A percentile compares a stretch with the other conserved stretches of the same genome.
Evolutionary conservation across 1,139 yeast genomes (phyloP).

Genomic region (Scheffersomyces insectosa): DNA sequence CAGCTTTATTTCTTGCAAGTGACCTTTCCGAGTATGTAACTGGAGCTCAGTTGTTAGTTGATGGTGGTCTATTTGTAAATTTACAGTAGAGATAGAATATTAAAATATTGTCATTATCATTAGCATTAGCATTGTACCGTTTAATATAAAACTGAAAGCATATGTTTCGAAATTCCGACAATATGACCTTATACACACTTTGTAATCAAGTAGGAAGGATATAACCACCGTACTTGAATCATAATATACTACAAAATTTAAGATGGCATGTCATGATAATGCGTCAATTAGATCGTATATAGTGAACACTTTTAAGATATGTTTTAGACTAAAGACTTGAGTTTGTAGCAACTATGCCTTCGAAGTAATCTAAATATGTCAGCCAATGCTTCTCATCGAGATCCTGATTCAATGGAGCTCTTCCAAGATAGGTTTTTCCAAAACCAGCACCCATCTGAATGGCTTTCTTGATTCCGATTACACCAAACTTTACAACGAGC

Average conservation of each 20-base stretch:
- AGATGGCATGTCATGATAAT: too few relatives aligned
- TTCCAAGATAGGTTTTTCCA: slow-evolving; percentile 32
- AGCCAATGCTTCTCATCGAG: slow-evolving; percentile 7
- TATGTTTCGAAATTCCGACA: too few relatives aligned
- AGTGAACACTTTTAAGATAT: not conserved
- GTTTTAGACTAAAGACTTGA: not conserved
- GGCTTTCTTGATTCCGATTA: slow-evolving; percentile 28
- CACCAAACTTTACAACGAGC: slow-evolving; percentile 21
- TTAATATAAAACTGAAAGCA: not conserved
- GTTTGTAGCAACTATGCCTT: not conserved
- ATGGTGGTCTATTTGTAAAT: slow-evolving; percentile 43
- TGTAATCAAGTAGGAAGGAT: not conserved
- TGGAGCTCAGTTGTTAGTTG: slow-evolving; percentile 47
- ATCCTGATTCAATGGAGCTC: slow-evolving; percentile 14
- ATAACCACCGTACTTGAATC: not conserved
- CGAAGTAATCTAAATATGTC: not conserved
- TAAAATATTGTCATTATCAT: not conserved
- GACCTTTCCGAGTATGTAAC: slow-evolving; percentile 43
- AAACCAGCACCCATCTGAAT: slow-evolving; percentile 36
- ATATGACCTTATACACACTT: not conserved
- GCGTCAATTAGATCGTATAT: too few relatives aligned
- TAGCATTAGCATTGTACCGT: not conserved
- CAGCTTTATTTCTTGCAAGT: slow-evolving; percentile 47
- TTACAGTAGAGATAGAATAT: not conserved
- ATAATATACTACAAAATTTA: too few relatives aligned